A percentile compares a stretch with the other conserved stretches of the same genome.
Evolutionary conservation across 306 rosid genomes (phyloP).

Genomic region (Prunus dulcis): DNA sequence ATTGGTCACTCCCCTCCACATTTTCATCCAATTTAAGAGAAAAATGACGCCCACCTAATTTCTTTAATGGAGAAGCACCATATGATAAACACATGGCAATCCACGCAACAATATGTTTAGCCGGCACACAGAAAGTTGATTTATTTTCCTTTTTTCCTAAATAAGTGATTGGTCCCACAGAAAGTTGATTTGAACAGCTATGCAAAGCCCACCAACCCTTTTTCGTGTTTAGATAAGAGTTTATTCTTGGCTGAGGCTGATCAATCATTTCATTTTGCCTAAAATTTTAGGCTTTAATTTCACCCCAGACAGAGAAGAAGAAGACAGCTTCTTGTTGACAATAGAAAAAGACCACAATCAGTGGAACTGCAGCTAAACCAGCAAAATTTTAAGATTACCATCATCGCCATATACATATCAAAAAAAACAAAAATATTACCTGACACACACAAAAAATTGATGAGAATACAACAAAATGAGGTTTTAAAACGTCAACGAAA

Average conservation of each 20-base stretch:
- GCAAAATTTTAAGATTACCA: neutral
- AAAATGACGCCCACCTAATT: too few species aligned
- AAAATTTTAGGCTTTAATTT: neutral
- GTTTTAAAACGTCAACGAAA: conserved; percentile 5
- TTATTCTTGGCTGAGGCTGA: neutral
- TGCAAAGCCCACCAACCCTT: neutral
- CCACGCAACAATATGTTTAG: too few species aligned
- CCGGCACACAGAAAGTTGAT: too few species aligned
- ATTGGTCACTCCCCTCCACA: too few species aligned
- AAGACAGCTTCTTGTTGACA: neutral
- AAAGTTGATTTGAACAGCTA: neutral
- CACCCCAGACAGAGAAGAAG: neutral
- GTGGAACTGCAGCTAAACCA: neutral
- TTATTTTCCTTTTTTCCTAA: too few species aligned
- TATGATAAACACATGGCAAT: too few species aligned
- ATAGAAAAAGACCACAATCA: neutral
- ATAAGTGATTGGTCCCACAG: neutral
- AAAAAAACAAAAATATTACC: neutral
- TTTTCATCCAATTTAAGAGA: too few species aligned
- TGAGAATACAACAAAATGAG: neutral
- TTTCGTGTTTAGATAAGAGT: neutral
- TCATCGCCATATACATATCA: neutral
- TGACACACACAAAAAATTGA: neutral
- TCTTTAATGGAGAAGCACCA: too few species aligned
- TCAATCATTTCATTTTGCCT: neutral